Base-by-base conservation (phyloP, 257 asterid species). In the Salvia splendens region DNA sequence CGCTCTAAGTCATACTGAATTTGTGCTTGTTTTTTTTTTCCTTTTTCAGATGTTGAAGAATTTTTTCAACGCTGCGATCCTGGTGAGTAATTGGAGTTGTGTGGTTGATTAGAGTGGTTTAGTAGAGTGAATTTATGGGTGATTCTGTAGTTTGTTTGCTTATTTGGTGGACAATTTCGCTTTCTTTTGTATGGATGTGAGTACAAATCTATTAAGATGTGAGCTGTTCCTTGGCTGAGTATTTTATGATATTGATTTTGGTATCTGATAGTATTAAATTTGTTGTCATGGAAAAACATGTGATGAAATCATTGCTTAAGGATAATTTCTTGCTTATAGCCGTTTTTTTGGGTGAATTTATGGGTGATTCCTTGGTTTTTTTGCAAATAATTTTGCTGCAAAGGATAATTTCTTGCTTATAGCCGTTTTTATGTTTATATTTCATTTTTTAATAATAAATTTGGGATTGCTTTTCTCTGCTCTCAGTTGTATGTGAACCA, bases 1-100 rank as follows among this genome's bases (percentile, higher is more conserved):
- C 52, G 48, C 53, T 12, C 65, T 69, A 64, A 24, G 45, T 38
- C 48, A 46, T 70, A 11, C 60, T 81, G 40, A 64, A 49, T 79
- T 71, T 60, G 73, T 77, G 77, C 30, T 32, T 24, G 30, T 72
- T 71, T 47, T 35, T 71, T 47, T 35, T 51, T 46, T 0, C 58
- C 16, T 16, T 66, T 71, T 68, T 12, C 87, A 82, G 84, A 82
- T 50, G 82, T 75, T 50, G 84, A 75, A 67, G 84, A 79, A 6
- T 74, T 82, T 71, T 79, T 70, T 33, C 79, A 65, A 35, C 84
- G 78, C 73, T 82, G 87, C 71, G 87, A 82, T 77, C 87, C 87
- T 14, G 87, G 87, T 82, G 75, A 79, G 87, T 71, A 16, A 43
- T 20, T 61, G 67, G 51, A 48, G 68, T 55, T 38, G 14, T 78